Evolutionary conservation across 148 eudicot species (phyloP), one percentile per base, ranked within the genome.

Genomic region (Amaranthus hypochondriacus): DNA sequence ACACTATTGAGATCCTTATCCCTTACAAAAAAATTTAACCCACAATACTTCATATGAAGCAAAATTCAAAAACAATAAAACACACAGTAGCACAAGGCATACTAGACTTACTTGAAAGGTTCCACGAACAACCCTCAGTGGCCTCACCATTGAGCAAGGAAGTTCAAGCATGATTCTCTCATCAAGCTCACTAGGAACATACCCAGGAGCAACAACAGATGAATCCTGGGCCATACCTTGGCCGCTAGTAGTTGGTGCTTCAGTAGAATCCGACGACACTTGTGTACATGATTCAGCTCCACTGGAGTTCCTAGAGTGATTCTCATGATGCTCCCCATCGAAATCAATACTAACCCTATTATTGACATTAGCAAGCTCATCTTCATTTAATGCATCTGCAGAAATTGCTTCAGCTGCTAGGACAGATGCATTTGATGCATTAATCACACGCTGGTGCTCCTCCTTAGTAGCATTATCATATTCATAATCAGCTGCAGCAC

Each of bases 91-190:
- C 48, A 66, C 0, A 50, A 8, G 61, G 3, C 43, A 47, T 18
- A 72, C 39, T 58, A 75, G 64, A 84, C 99, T 87, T 86, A 92
- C 99, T 83, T 96, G 99, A 74, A 96, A 89, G 55, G 87, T 96
- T 84, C 99, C 99, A 70, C 79, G 86, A 48, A 87, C 84, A 82
- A 96, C 88, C 81, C 83, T 89, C 56, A 96, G 81, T 51, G 96
- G 97, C 79, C 87, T 87, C 80, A 92, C 92, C 91, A 96, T 92
- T 39, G 97, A 89, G 43, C 96, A 87, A 53, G 94, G 91, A 76
- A 96, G 87, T 84, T 96, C 99, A 85, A 92, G 88, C 78, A 92
- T 79, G 76, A 96, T 90, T 83, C 92, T 89, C 81, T 96, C 99
- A 85, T 90, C 90, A 54, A 79, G 86, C 80, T 90, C 97, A 72